Evolutionary conservation across 139 green algal genomes (phyloP).

Genomic region (Picochlorum sp.): DNA sequence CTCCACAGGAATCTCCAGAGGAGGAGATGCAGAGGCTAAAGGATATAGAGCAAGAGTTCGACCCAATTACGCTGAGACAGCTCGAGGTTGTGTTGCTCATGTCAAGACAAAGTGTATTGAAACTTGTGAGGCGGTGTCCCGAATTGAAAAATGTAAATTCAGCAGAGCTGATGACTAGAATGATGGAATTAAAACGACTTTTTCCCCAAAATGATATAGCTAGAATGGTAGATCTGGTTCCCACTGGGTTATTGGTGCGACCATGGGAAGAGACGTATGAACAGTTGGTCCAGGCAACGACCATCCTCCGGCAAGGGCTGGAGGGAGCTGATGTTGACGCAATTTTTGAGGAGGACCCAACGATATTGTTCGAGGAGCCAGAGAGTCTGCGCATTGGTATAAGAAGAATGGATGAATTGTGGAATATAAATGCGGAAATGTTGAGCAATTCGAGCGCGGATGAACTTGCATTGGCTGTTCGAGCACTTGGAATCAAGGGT

Average conservation of each 20-base stretch:
- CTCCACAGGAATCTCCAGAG: background rate
- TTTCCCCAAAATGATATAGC: conserved; percentile 22
- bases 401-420: conserved; percentile 20
- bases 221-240: conserved; percentile 27
- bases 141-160: background rate
- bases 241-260: conserved; percentile 12
- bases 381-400: conserved; percentile 13
- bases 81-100: conserved; percentile 1
- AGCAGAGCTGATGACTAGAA: conserved; percentile 1
- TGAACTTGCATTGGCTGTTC: conserved; percentile 23
- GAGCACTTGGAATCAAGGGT: conserved; percentile 14
- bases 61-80: background rate
- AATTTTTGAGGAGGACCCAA: conserved; percentile 26
- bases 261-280: conserved; percentile 6
- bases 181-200: conserved; percentile 25
- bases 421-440: conserved; percentile 19
- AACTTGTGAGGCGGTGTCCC: background rate
- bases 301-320: conserved; percentile 9
- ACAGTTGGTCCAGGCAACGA: background rate
- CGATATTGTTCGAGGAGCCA: conserved; percentile 20
- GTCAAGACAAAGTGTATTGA: background rate
- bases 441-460: conserved; percentile 15
- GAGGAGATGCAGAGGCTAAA: background rate
- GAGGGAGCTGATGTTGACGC: conserved; percentile 16
- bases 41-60: conserved; percentile 1